phyloP scores from a whole-genome alignment of 2,329 filamentous ascomycete genomes.

The Scedosporium dehoogii region DNA sequence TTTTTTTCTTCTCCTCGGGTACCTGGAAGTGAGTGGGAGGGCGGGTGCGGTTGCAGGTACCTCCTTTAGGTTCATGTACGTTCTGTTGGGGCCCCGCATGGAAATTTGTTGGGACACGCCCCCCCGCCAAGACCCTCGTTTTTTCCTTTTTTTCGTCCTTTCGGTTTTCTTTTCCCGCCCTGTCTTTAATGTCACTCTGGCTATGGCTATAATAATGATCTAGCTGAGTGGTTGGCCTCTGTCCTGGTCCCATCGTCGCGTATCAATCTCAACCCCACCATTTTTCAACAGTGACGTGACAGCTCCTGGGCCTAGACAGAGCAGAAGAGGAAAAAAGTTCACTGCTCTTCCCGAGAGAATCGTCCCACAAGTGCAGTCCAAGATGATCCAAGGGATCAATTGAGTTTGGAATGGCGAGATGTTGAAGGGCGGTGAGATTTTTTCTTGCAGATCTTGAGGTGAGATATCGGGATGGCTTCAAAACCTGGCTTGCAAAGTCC shows the following conservation, averaged over 20 bases:
- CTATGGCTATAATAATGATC: too few relatives aligned
- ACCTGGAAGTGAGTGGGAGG: background rate
- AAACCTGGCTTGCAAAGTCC: too few relatives aligned
- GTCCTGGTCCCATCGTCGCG: too few relatives aligned
- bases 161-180: background rate
- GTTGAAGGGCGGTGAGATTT: background rate
- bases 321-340: background rate
- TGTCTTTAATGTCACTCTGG: too few relatives aligned
- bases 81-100: background rate
- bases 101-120: background rate
- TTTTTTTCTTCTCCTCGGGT: background rate
- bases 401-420: background rate
- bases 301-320: background rate
- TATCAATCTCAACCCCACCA: too few relatives aligned
- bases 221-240: too few relatives aligned
- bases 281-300: too few relatives aligned
- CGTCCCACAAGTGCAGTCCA: background rate
- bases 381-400: background rate
- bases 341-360: background rate
- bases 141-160: background rate
- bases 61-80: background rate
- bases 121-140: background rate
- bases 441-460: background rate
- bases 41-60: background rate
- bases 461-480: too few relatives aligned